Evolutionary conservation across 2,329 filamentous ascomycete genomes (phyloP), one percentile per base, ranked within the genome.

Genomic region (Fusarium anguioides): DNA sequence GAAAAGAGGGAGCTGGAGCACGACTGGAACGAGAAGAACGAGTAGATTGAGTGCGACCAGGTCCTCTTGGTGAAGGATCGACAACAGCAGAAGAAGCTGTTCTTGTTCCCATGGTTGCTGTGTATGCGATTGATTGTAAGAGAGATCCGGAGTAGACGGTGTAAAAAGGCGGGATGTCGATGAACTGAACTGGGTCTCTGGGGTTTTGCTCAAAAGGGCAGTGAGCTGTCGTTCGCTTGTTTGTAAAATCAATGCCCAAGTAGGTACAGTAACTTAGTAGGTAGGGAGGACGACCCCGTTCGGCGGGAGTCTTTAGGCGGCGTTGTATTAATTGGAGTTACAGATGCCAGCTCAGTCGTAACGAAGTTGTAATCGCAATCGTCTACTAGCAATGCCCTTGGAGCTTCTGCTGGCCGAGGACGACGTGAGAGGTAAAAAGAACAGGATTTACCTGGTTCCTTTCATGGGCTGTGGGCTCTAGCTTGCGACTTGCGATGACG

Each of bases 41-140:
- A 66, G 73, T 75, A 60, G 77, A 78, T 69, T 74, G 76, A 60
- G 75, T 76, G 64, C 77, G 76, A 66, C 75, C 71, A 66, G 75
- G 77, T 64, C 71, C 70, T 62, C 70, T 57, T 51, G 52, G 66
- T 48, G 72, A 72, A 63, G 71, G 53, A 68, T 69, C 71, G 42
- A 68, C 59, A 24, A 66, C 60, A 37, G 69, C 47, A 56, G 71
- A 29, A 29, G 27, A 10, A 29, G 27, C 70, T 12, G 70, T 72
- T 58, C 70, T 69, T 18, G 69, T 69, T 66, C 70, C 69, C 70
- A 72, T 72, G 55, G 48, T 41, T 54, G 51, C 36, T 60, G 39
- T 21, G 33, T 41, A 26, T 23, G 45, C 14, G 55, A n/a, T n/a
- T 36, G 48, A 39, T 41, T 51, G 57, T 47, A 45, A 61, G 39